Base-by-base conservation (phyloP, 179 eudicot species). In the Corrigiola litoralis region DNA sequence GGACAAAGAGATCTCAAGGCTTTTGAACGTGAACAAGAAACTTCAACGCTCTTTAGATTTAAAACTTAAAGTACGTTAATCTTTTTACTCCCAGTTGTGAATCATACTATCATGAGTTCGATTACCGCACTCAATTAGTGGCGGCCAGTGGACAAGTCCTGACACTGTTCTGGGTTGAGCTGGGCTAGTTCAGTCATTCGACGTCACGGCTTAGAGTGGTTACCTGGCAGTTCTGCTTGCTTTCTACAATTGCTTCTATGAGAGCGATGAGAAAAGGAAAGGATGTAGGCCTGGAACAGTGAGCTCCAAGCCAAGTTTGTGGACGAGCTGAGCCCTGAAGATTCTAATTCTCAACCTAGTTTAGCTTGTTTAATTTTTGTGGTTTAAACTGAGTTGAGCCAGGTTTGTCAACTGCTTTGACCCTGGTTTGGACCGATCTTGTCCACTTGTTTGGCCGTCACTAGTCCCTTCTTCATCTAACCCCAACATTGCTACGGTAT, bases 1-100 rank as follows among this genome's bases (percentile, higher is more conserved):
- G 78, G 99, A 95, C 78, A 81, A 61, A 72, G 99, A 95, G 84
- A 88, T 92, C 54, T 80, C 95, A 63, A 85, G 87, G 78, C 96
- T 95, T 67, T 65, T 78, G 67, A 77, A 81, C 69, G 92, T 85
- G 52, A 87, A 78, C 76, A 83, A 84, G 75, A 84, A 81, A 47
- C 82, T 95, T 63, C 90, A 71, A 27, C 90, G 66, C 56, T 75
- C 87, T 58, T 72, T 86, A 23, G 87, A 85, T 29, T 69, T 72
- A 28, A 85, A 71, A 68, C 75, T 82, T 25, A 67, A 68, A 67
- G 96, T 95, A 77, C 47, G 52, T 66, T 42, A 48, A 56, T 13
- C 13, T n/a, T n/a, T 73, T 31, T 44, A 47, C n/a, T 46, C 56
- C 56, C 64, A 11, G 57, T 62, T 17, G 16, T 59, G 25, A 36